Conservation (phyloP, 305 asterid species). For the Fraxinus xanthoxyloides region DNA sequence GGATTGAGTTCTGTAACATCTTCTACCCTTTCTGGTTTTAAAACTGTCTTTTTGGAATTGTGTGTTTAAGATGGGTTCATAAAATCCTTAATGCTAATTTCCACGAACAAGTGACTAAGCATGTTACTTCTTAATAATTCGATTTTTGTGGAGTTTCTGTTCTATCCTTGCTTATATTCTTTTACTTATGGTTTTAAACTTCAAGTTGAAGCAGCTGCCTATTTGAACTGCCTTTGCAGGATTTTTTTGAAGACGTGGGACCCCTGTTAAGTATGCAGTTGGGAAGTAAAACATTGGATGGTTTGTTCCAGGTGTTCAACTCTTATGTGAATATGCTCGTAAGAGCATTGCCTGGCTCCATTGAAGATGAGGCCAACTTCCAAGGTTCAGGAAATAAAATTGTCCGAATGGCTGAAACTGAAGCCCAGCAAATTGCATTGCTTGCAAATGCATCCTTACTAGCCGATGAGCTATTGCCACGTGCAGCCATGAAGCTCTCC, state of each 20-base stretch:
- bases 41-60: constrained; percentile 14
- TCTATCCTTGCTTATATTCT: neutral
- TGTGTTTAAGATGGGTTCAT: neutral
- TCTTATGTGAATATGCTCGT: constrained; percentile 78
- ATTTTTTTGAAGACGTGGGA: constrained; percentile 93
- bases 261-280: constrained; percentile 92
- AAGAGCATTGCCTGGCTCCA: constrained; percentile 91
- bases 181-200: constrained; percentile 5
- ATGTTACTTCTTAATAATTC: neutral
- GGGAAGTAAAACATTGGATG: constrained; percentile 89
- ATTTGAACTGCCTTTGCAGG: constrained; percentile 51
- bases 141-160: neutral
- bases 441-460: constrained; percentile 97
- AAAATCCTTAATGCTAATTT: neutral
- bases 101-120: neutral
- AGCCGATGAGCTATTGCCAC: constrained; percentile 93
- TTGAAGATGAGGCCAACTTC: constrained; percentile 80
- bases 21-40: constrained; percentile 13
- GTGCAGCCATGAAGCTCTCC: constrained; percentile 90
- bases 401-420: constrained; percentile 95
- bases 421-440: constrained; percentile 91
- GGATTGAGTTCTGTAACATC: neutral
- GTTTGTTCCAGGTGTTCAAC: constrained; percentile 88
- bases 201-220: constrained; percentile 25
- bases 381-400: constrained; percentile 84